Evolutionary conservation across 345 rosid species (phyloP), one percentile per base, ranked within the genome.

Genomic region (Syzygium jambos): DNA sequence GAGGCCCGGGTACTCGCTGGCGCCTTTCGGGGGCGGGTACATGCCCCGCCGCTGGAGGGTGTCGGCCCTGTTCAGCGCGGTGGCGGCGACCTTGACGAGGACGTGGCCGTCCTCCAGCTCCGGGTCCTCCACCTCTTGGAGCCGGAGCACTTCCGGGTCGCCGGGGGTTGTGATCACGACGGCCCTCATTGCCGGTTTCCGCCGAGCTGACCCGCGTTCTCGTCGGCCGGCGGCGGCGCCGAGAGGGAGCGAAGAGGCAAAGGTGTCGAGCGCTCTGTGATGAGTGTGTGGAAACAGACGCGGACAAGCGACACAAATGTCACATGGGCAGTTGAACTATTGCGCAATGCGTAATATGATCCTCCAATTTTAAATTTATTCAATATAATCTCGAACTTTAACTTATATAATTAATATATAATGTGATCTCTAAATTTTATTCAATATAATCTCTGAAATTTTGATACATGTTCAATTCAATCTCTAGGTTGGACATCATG

Each of bases 31-130:
- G n/a, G 97, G 96, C 23, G 95, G 84, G 89, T 96, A 94, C 56
- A 84, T 87, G 90, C 98, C 99, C 78, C 89, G 92, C 56, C 99
- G 90, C 87, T 97, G 98, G 34, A 92, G 59, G 25, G 95, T 95
- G 89, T 97, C 99, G 11, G 98, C 96, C 5, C 97, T 91, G 91
- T 96, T 97, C 41, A 97, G 86, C 52, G 97, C 98, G 57, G 98
- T 91, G 84, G 99, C 95, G 34, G 88, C 94, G 30, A 96, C 93
- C 87, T 91, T 94, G 90, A 97, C 90, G 65, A 96, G 90, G 84
- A 97, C 96, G 73, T 97, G 95, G 29, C 91, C 96, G 78, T 96
- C 98, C 49, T 92, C 91, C 89, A 94, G 84, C 86, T 88, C 51
- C 22, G 99, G 98, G 87, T 94, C 98, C 11, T 91, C 94, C 8